Percentiles rank a stretch among this genome's conserved stretches.
Conservation (phyloP, 2,329 filamentous ascomycete genomes). For the Botryotinia globosa region DNA sequence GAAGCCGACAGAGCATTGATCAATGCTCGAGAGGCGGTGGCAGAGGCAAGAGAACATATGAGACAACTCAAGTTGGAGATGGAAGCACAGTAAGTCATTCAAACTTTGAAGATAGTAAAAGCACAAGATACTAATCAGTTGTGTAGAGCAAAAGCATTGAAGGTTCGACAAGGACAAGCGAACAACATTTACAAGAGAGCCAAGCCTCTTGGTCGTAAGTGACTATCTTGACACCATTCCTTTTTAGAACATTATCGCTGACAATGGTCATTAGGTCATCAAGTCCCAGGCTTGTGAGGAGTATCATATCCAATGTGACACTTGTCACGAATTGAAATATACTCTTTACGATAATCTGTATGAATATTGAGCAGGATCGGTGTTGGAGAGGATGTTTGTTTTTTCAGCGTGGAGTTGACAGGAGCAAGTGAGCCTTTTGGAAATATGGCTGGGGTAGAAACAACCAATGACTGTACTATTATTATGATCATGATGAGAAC, state of each 20-base stretch:
- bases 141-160: slow-evolving; percentile 9
- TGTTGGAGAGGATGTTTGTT: not conserved
- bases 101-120: too few relatives aligned
- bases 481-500: not conserved
- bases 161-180: slow-evolving; percentile 16
- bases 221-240: not conserved
- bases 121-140: not conserved
- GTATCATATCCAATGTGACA: not conserved
- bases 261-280: not conserved
- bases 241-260: not conserved
- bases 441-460: not conserved
- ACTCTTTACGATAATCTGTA: not conserved
- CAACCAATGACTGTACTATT: not conserved
- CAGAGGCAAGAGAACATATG: slow-evolving; percentile 18
- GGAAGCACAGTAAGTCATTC: slow-evolving; percentile 13
- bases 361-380: not conserved
- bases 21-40: slow-evolving; percentile 13
- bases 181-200: slow-evolving; percentile 16
- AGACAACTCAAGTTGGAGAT: slow-evolving; percentile 4
- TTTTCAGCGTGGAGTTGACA: not conserved
- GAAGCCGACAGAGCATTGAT: slow-evolving; percentile 18
- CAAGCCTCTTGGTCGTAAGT: slow-evolving; percentile 22
- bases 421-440: not conserved
- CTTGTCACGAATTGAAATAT: not conserved
- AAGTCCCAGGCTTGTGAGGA: not conserved